A percentile compares a stretch with the other conserved stretches of the same genome.
phyloP scores from a whole-genome alignment of 495 filamentous ascomycete species.

The Penicillium tannophilum region DNA sequence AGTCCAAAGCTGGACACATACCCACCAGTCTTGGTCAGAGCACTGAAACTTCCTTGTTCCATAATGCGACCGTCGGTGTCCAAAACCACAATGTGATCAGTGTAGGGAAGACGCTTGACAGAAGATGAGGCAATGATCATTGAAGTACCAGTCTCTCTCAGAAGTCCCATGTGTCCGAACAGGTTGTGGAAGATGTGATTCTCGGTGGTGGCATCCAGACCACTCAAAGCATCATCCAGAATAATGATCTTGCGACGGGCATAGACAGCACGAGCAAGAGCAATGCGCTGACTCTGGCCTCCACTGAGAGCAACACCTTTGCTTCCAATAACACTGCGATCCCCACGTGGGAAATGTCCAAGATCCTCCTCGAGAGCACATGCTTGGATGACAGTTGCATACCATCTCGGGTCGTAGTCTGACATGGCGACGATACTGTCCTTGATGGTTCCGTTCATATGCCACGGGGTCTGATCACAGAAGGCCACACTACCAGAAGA shows the following conservation, averaged over 20 bases:
- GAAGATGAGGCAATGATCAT: slow-evolving; percentile 56
- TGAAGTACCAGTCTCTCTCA: slow-evolving; percentile 50
- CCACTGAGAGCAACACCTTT: slow-evolving; percentile 66
- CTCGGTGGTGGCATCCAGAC: slow-evolving; percentile 62
- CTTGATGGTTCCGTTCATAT: slow-evolving; percentile 59
- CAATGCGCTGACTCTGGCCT: slow-evolving; percentile 67
- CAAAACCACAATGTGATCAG: slow-evolving; percentile 56
- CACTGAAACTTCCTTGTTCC: slow-evolving; percentile 55
- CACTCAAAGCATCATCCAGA: slow-evolving; percentile 63
- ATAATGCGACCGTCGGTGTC: slow-evolving; percentile 42
- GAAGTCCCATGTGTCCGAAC: slow-evolving; percentile 55
- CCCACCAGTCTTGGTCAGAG: slow-evolving; percentile 46
- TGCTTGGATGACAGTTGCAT: slow-evolving; percentile 63
- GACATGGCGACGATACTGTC: slow-evolving; percentile 60
- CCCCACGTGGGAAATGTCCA: slow-evolving; percentile 53
- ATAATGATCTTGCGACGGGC: slow-evolving; percentile 54
- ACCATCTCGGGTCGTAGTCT: slow-evolving; percentile 58
- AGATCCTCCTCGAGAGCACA: slow-evolving; percentile 63
- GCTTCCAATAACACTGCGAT: slow-evolving; percentile 63
- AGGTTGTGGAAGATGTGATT: slow-evolving; percentile 59
- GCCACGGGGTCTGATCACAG: slow-evolving; percentile 56
- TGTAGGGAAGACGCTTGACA: slow-evolving; percentile 49
- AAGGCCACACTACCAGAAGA: slow-evolving; percentile 47
- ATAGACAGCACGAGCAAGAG: slow-evolving; percentile 62
- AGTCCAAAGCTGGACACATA: slow-evolving; percentile 54